A percentile compares a stretch with the other conserved stretches of the same genome.
Conservation (phyloP, 2,329 filamentous ascomycete species). For the Aureobasidium sp. region DNA sequence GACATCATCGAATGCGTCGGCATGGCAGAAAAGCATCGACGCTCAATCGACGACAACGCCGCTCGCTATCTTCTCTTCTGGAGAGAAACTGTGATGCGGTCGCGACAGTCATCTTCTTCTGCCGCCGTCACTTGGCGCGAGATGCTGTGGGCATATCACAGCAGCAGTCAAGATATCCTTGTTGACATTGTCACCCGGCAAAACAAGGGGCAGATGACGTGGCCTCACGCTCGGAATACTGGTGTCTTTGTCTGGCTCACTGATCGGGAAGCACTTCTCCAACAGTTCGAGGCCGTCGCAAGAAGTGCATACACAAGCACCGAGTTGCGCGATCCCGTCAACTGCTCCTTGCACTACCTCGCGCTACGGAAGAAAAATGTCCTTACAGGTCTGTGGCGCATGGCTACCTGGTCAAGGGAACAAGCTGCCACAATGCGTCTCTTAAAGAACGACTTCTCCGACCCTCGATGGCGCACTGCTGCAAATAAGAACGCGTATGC, state of each 20-base stretch:
- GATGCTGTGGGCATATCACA: conserved; percentile 81
- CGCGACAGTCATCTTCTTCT: neutral
- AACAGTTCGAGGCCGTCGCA: conserved; percentile 83
- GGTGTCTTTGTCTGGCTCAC: conserved; percentile 94
- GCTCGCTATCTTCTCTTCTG: conserved; percentile 84
- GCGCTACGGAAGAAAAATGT: conserved; percentile 83
- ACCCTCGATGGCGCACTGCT: conserved; percentile 78
- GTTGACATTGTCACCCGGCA: conserved; percentile 74
- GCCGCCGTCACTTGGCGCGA: conserved; percentile 58
- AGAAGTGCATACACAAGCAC: conserved; percentile 87
- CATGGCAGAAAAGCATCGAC: conserved; percentile 75
- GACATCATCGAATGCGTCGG: conserved; percentile 60
- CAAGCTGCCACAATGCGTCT: conserved; percentile 73
- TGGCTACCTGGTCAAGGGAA: conserved; percentile 83
- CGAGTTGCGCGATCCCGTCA: conserved; percentile 80
- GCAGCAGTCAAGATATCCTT: conserved; percentile 80
- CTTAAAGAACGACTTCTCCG: conserved; percentile 82
- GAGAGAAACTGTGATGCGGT: conserved; percentile 57
- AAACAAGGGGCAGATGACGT: conserved; percentile 71
- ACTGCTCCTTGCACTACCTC: conserved; percentile 87
- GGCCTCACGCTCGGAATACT: conserved; percentile 77
- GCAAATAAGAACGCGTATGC: conserved; percentile 97
- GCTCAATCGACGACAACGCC: conserved; percentile 86
- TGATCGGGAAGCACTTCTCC: conserved; percentile 66
- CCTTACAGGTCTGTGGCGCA: conserved; percentile 86